Evolutionary conservation across 1,284 basidiomycete species (phyloP), one percentile per base, ranked within the genome.

Genomic region (Ustilago trichophora): DNA sequence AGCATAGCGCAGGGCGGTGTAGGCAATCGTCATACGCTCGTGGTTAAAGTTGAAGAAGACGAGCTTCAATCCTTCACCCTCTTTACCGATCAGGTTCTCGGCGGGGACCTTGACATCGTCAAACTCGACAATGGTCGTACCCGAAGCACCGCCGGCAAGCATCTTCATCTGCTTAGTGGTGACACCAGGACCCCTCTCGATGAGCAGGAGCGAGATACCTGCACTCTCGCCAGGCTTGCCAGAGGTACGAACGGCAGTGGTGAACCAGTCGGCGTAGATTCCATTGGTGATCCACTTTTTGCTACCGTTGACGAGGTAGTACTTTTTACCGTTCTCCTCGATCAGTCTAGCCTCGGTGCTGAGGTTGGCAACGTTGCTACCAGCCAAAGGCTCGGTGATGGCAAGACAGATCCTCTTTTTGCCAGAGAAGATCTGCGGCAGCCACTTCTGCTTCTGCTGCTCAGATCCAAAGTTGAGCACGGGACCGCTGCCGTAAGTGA

Each of bases 221-320:
- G 53, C 48, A 18, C 77, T 64, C n/a, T 82, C 82, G 24, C 77
- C 77, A 1, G 77, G 57, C 38, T 82, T 82, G 34, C 81, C 82
- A 3, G 77, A 79, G 0, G 82, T 83, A n/a, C 82, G 72, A 10
- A 82, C 82, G 0, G 80, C 78, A 3, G 77, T 78, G n/a, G 75
- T 79, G 45, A 76, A 75, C 29, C 47, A 75, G 54, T 74, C 77
- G 19, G 75, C 73, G 37, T 76, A 81, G 54, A 82, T 80, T 22
- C 76, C 75, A 40, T 75, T 65, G 12, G 80, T 82, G 63, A 81
- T 82, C 80, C 76, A 78, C 54, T 81, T 82, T 60, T 83, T 83
- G 54, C 32, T 47, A 6, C 82, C 82, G 35, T 79, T 82, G 55
- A 83, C 82, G 19, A 83, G 68, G 73, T 82, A 83, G 46, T 75